Evolutionary conservation across 129 eudicot genomes (phyloP).

Genomic region (Heracleum sosnowskyi): DNA sequence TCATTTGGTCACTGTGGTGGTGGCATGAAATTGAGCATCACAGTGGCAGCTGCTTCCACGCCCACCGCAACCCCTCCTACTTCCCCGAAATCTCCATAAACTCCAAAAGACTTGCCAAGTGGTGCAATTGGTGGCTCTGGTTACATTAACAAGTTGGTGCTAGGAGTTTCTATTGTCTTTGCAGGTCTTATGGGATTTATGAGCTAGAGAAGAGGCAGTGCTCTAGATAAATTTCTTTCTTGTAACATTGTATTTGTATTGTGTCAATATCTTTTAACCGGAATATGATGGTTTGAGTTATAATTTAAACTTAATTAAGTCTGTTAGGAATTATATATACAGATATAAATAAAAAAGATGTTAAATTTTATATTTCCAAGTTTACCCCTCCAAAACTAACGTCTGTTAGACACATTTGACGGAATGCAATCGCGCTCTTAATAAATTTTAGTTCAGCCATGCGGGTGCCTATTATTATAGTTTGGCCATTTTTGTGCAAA

Average conservation of each 20-base stretch:
- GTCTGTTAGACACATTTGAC: too few species aligned
- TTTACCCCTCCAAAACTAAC: too few species aligned
- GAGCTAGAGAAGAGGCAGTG: conserved; percentile 89
- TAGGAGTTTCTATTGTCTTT: conserved; percentile 31
- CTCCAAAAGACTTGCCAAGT: conserved; percentile 7
- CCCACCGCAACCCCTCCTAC: conserved; percentile 11
- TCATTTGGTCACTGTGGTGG: conserved; percentile 25
- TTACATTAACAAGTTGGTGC: conserved; percentile 16
- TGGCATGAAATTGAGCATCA: conserved; percentile 29
- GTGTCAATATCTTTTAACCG: neutral
- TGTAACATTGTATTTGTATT: neutral
- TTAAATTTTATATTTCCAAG: too few species aligned
- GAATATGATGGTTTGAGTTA: too few species aligned
- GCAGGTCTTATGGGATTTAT: conserved; percentile 25
- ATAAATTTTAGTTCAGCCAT: too few species aligned
- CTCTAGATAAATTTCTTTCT: conserved; percentile 2
- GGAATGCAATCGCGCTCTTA: too few species aligned
- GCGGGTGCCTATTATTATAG: too few species aligned
- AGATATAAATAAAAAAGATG: too few species aligned
- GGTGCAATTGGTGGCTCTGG: conserved; percentile 16
- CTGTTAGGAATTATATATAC: too few species aligned
- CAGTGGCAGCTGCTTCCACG: conserved; percentile 13
- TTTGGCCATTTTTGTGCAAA: too few species aligned
- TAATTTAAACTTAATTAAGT: too few species aligned
- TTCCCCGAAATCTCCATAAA: conserved; percentile 24